Conservation (phyloP, 495 filamentous ascomycete genomes). For the Penicillium soppii region DNA sequence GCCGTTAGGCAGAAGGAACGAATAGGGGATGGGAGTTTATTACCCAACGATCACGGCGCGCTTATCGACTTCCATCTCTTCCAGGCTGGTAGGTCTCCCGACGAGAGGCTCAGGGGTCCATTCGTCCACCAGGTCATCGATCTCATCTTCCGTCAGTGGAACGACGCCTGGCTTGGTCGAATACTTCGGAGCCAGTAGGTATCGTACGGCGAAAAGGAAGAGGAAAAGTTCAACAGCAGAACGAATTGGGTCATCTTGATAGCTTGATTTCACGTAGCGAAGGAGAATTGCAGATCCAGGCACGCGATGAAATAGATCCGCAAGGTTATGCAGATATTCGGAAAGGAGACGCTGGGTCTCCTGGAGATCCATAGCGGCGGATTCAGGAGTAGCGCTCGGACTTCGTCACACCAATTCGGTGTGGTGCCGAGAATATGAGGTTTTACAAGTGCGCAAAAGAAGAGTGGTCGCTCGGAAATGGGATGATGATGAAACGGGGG, state of each 20-base stretch:
- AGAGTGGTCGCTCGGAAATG: background rate
- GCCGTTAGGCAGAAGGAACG: background rate
- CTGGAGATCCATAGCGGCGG: slow-evolving; percentile 70
- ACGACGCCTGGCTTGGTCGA: slow-evolving; percentile 87
- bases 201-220: slow-evolving; percentile 92
- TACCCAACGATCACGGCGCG: slow-evolving; percentile 86
- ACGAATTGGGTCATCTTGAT: slow-evolving; percentile 94
- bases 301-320: slow-evolving; percentile 76
- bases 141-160: slow-evolving; percentile 87
- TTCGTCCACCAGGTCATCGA: slow-evolving; percentile 95
- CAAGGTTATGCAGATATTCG: slow-evolving; percentile 63
- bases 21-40: slow-evolving; percentile 9
- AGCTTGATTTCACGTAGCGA: slow-evolving; percentile 92
- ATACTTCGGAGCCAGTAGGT: slow-evolving; percentile 87
- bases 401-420: background rate
- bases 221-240: slow-evolving; percentile 92
- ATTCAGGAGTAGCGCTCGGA: background rate
- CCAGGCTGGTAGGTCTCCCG: slow-evolving; percentile 63
- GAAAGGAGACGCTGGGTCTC: slow-evolving; percentile 72
- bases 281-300: slow-evolving; percentile 93
- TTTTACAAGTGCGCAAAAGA: background rate
- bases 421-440: background rate
- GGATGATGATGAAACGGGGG: background rate
- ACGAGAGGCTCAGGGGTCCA: slow-evolving; percentile 96
- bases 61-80: slow-evolving; percentile 81